Conservation (phyloP, 768 basidiomycete species). For the Collybia sordida region DNA sequence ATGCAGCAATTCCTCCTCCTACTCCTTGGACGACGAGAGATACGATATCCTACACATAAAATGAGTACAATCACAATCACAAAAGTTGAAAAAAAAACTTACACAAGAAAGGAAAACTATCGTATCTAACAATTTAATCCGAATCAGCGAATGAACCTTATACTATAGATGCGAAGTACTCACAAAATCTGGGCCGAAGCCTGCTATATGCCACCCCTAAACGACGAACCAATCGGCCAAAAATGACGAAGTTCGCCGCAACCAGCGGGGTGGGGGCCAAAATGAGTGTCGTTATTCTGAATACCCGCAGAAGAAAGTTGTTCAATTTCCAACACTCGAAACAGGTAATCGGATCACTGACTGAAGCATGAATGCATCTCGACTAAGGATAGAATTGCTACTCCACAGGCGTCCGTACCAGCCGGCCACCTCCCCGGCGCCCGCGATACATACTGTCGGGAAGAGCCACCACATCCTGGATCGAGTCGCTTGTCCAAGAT, state of each 20-base stretch:
- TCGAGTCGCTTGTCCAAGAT: background rate
- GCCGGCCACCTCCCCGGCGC: background rate
- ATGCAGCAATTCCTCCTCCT: background rate
- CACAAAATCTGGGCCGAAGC: background rate
- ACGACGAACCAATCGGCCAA: background rate
- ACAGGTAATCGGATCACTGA: background rate
- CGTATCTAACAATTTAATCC: too few species aligned
- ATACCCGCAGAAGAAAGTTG: too few species aligned
- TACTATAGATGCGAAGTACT: background rate
- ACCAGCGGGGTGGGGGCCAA: background rate
- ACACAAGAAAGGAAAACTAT: too few species aligned
- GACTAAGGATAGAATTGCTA: background rate
- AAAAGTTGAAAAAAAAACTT: too few species aligned
- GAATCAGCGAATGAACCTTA: too few species aligned
- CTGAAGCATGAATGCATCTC: background rate
- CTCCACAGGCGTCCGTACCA: background rate
- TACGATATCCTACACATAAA: too few species aligned
- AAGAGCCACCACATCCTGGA: slow-evolving; percentile 1
- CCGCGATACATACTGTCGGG: background rate
- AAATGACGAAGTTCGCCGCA: background rate
- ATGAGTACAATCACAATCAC: too few species aligned
- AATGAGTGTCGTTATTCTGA: background rate
- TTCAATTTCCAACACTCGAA: too few species aligned
- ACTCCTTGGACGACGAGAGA: background rate
- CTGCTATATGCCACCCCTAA: background rate